Evolutionary conservation across 306 rosid genomes (phyloP).

Genomic region (Begonia masoniana): DNA sequence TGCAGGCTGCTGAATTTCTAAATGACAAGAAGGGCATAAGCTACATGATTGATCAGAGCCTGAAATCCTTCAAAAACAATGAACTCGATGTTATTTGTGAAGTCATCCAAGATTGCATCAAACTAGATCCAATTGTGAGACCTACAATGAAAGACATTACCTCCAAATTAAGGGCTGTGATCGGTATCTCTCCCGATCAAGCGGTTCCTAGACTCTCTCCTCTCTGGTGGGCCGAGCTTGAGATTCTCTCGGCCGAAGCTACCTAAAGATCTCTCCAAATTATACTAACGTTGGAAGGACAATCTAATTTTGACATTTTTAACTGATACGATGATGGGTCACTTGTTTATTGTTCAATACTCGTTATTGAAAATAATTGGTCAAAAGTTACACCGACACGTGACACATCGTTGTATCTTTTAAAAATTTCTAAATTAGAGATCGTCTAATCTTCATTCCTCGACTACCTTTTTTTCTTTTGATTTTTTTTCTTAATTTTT

Average conservation of each 20-base stretch:
- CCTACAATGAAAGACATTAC: constrained; percentile 60
- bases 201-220: constrained; percentile 88
- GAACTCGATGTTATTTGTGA: constrained; percentile 71
- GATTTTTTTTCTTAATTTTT: too few relatives aligned
- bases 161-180: constrained; percentile 37
- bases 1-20: constrained; percentile 55
- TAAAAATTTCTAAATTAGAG: too few relatives aligned
- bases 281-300: too few relatives aligned
- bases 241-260: constrained; percentile 82
- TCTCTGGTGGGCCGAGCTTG: constrained; percentile 99
- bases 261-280: constrained; percentile 18
- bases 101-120: constrained; percentile 65
- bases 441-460: too few relatives aligned
- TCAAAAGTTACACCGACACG: too few relatives aligned
- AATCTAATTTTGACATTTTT: too few relatives aligned
- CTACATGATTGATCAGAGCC: constrained; percentile 54
- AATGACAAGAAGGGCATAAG: constrained; percentile 46
- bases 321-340: too few relatives aligned
- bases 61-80: constrained; percentile 48
- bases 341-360: too few relatives aligned
- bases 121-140: constrained; percentile 52
- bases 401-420: too few relatives aligned
- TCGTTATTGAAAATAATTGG: too few relatives aligned
- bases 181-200: constrained; percentile 60
- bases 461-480: too few relatives aligned